These are phyloP conservation scores for Peterozyma toletana DNA, from an alignment of 805 yeast genomes.

Conservation along the genomic window DNA sequence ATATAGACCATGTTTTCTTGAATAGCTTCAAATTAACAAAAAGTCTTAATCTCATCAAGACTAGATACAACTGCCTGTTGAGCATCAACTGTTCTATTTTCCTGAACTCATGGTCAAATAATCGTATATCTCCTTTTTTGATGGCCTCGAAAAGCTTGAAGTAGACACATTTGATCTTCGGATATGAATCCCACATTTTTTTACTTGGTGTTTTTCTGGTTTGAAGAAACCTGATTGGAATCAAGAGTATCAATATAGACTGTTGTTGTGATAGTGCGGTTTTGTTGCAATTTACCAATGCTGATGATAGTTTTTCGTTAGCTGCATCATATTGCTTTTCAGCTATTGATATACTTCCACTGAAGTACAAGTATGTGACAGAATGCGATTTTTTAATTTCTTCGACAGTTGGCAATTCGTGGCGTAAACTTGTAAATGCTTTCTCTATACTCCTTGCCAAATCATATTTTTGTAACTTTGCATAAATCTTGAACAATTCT, in stretches of 20 bases:
- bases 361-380: slow-evolving; percentile 59
- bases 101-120: slow-evolving; percentile 37
- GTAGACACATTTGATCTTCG: slow-evolving; percentile 35
- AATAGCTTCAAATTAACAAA: slow-evolving; percentile 46
- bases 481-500: slow-evolving; percentile 62
- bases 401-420: slow-evolving; percentile 43
- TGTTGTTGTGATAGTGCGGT: slow-evolving; percentile 28
- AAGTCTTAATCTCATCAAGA: slow-evolving; percentile 44
- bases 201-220: slow-evolving; percentile 39
- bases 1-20: slow-evolving; percentile 25
- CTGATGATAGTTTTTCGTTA: slow-evolving; percentile 42
- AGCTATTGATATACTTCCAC: slow-evolving; percentile 59
- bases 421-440: slow-evolving; percentile 14
- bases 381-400: slow-evolving; percentile 42
- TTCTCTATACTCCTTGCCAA: slow-evolving; percentile 69
- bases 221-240: slow-evolving; percentile 56
- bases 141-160: slow-evolving; percentile 41
- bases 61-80: slow-evolving; percentile 51
- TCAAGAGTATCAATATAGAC: slow-evolving; percentile 44
- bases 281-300: slow-evolving; percentile 31
- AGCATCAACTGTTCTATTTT: slow-evolving; percentile 45
- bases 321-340: slow-evolving; percentile 53
- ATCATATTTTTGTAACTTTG: slow-evolving; percentile 57
- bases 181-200: slow-evolving; percentile 30
- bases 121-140: slow-evolving; percentile 45